These are phyloP conservation scores for Phytophthora citrophthora DNA, from an alignment of 352 stramenopile genomes.

Conservation along the genomic window DNA sequence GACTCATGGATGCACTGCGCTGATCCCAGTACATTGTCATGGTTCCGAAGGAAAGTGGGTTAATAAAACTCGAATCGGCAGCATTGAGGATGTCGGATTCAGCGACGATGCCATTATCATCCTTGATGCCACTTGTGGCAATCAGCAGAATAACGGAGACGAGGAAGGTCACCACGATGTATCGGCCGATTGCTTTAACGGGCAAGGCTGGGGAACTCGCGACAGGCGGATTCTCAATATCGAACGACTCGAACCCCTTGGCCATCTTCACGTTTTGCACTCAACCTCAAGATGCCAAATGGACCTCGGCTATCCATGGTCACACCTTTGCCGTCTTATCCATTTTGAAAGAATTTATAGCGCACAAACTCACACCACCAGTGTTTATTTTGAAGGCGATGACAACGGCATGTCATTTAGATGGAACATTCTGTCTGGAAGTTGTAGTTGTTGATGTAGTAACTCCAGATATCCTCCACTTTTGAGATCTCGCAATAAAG, in stretches of 20 bases:
- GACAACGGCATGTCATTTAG: slow-evolving; percentile 7
- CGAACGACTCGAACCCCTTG: slow-evolving; percentile 25
- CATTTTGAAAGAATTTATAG: slow-evolving; percentile 20
- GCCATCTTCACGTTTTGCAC: slow-evolving; percentile 12
- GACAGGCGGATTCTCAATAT: slow-evolving; percentile 7
- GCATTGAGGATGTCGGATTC: slow-evolving; percentile 18
- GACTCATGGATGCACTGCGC: slow-evolving; percentile 25
- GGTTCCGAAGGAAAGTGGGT: slow-evolving; percentile 47
- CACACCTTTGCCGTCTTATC: slow-evolving; percentile 14
- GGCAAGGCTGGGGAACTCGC: slow-evolving; percentile 5
- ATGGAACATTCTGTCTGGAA: slow-evolving; percentile 39
- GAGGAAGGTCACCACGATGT: slow-evolving; percentile 15
- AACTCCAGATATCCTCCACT: slow-evolving; percentile 57
- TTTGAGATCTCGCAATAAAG: slow-evolving; percentile 56
- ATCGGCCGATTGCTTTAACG: slow-evolving; percentile 14
- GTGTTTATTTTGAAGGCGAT: not conserved
- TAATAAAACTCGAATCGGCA: slow-evolving; percentile 10
- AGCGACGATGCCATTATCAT: slow-evolving; percentile 5
- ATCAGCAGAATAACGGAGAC: slow-evolving; percentile 19
- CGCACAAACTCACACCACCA: not conserved
- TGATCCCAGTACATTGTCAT: slow-evolving; percentile 71
- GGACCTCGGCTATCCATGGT: not conserved
- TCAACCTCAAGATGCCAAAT: not conserved
- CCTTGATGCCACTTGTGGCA: slow-evolving; percentile 17
- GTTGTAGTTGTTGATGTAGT: slow-evolving; percentile 58